Percentiles rank a stretch among this genome's conserved stretches.
Conservation (phyloP, 2,329 filamentous ascomycete genomes). For the Phaeophleospora eucalypticola region DNA sequence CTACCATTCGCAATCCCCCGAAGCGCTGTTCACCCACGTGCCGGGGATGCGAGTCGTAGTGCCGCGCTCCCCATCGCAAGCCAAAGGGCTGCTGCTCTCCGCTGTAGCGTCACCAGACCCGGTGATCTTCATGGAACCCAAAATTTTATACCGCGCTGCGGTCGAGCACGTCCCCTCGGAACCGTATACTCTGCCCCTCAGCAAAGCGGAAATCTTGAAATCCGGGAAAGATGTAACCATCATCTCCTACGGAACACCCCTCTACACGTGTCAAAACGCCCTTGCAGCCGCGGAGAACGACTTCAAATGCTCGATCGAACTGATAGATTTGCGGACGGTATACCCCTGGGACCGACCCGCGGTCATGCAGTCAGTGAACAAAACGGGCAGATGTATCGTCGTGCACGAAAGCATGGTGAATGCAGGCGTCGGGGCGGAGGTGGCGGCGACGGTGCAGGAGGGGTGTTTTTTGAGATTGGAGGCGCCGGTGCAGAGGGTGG, state of each 20-base stretch:
- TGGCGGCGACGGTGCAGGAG: slow-evolving; percentile 84
- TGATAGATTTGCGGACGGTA: slow-evolving; percentile 82
- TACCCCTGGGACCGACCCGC: slow-evolving; percentile 89
- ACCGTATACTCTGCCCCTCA: slow-evolving; percentile 77
- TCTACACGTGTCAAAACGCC: slow-evolving; percentile 77
- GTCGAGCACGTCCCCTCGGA: slow-evolving; percentile 85
- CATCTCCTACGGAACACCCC: slow-evolving; percentile 81
- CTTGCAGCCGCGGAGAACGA: slow-evolving; percentile 73
- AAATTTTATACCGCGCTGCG: slow-evolving; percentile 84
- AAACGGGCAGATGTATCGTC: slow-evolving; percentile 80
- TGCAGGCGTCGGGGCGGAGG: slow-evolving; percentile 81
- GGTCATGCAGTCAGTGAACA: slow-evolving; percentile 75
- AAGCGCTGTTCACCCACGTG: slow-evolving; percentile 82
- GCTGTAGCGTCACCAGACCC: slow-evolving; percentile 77
- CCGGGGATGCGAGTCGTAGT: slow-evolving; percentile 82
- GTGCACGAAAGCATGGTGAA: slow-evolving; percentile 94
- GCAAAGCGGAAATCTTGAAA: slow-evolving; percentile 80
- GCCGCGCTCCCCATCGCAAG: slow-evolving; percentile 79
- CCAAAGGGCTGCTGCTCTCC: slow-evolving; percentile 77
- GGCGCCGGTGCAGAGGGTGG: slow-evolving; percentile 77
- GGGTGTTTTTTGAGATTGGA: slow-evolving; percentile 79
- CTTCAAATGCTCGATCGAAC: slow-evolving; percentile 70
- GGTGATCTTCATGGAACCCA: slow-evolving; percentile 90
- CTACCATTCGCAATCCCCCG: slow-evolving; percentile 86
- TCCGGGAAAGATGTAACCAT: slow-evolving; percentile 76